phyloP scores from a whole-genome alignment of 805 yeast species.

The Debaryomyces castellii region DNA sequence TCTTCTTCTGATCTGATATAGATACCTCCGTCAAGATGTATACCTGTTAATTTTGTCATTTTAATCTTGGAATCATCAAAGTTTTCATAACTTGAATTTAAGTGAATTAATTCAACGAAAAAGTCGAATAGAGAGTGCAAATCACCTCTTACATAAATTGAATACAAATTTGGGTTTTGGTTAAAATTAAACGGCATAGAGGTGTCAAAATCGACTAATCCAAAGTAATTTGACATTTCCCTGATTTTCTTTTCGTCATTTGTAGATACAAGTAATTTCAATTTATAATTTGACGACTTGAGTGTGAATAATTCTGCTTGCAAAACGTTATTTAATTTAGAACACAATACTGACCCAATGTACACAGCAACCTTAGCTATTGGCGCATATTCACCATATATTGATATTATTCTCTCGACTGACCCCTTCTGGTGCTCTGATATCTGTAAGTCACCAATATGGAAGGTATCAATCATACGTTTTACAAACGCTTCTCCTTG shows the following conservation, averaged over 20 bases:
- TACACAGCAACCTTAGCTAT: slow-evolving; percentile 25
- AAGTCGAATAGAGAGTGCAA: slow-evolving; percentile 18
- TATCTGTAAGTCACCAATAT: slow-evolving; percentile 17
- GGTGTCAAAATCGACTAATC: slow-evolving; percentile 8
- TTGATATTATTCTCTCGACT: slow-evolving; percentile 29
- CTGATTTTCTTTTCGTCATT: background rate
- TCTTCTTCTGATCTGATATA: slow-evolving; percentile 14
- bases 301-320: slow-evolving; percentile 25
- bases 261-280: slow-evolving; percentile 9
- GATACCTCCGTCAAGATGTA: slow-evolving; percentile 16
- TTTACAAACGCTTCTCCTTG: slow-evolving; percentile 9
- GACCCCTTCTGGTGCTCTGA: slow-evolving; percentile 22
- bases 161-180: slow-evolving; percentile 3
- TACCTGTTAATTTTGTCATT: slow-evolving; percentile 13
- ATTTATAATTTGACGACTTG: slow-evolving; percentile 28
- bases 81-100: slow-evolving; percentile 2
- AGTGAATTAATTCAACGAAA: slow-evolving; percentile 2
- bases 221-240: background rate
- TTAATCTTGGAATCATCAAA: slow-evolving; percentile 13
- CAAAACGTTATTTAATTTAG: slow-evolving; percentile 25
- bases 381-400: slow-evolving; percentile 24
- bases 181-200: slow-evolving; percentile 6
- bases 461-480: slow-evolving; percentile 19
- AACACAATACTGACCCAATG: slow-evolving; percentile 23
- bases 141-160: slow-evolving; percentile 16